Percentiles rank a stretch among this genome's conserved stretches.
Evolutionary conservation across 495 filamentous ascomycete species (phyloP).

Genomic region (Xylaria venustula): DNA sequence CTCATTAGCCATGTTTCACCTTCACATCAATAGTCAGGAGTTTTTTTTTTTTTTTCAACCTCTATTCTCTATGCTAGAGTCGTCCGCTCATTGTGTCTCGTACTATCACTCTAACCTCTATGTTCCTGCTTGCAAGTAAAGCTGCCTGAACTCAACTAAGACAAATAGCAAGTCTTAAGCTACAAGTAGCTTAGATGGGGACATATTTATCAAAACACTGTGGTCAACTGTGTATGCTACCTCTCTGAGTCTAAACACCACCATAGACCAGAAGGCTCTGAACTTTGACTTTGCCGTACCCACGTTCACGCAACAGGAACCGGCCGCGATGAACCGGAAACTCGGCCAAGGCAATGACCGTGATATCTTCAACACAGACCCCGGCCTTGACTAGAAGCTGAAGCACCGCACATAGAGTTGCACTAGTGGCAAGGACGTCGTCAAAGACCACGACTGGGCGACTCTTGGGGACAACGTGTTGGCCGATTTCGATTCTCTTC

Average conservation of each 20-base stretch:
- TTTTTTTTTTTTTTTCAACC: too few species aligned
- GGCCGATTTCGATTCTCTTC: slow-evolving; percentile 53
- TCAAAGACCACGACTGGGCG: slow-evolving; percentile 59
- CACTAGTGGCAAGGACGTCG: slow-evolving; percentile 62
- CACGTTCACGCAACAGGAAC: slow-evolving; percentile 47
- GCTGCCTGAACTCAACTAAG: too few species aligned
- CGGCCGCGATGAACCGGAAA: slow-evolving; percentile 61
- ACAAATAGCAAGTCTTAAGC: too few species aligned
- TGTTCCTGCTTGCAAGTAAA: too few species aligned
- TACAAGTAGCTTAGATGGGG: too few species aligned
- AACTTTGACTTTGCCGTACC: slow-evolving; percentile 56
- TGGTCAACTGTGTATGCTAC: not conserved
- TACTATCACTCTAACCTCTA: too few species aligned
- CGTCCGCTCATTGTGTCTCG: too few species aligned
- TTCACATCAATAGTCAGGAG: too few species aligned
- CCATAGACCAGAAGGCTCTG: slow-evolving; percentile 61
- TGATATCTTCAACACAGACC: slow-evolving; percentile 42
- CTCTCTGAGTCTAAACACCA: slow-evolving; percentile 37
- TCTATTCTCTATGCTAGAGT: too few species aligned
- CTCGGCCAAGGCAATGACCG: slow-evolving; percentile 59
- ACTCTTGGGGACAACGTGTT: slow-evolving; percentile 42
- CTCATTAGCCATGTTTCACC: too few species aligned
- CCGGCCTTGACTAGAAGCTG: slow-evolving; percentile 49
- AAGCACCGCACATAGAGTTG: slow-evolving; percentile 59
- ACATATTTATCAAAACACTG: too few species aligned